Evolutionary conservation across 495 filamentous ascomycete species (phyloP), one percentile per base, ranked within the genome.

Genomic region (Trypethelium eluteriae): DNA sequence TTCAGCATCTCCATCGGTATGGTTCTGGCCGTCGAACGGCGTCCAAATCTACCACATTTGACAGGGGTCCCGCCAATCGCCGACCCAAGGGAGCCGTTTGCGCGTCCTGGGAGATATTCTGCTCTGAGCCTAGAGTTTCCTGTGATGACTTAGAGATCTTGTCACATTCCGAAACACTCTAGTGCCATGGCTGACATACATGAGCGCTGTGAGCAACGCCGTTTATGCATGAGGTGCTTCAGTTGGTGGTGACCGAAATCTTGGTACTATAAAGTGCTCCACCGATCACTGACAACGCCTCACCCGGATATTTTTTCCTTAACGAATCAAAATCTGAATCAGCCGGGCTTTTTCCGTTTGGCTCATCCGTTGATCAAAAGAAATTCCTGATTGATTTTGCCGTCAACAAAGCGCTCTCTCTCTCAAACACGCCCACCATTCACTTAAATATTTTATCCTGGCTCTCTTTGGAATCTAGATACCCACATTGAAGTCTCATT

Each of bases 101-200:
- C 25, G 25, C 25, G 25, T 25, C 25, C 25, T 25, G 25, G 25
- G 25, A 25, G 25, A 25, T 25, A 18, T 18, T 9, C 18, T 59
- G 34, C 3, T 36, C 7, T 59, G 32, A 59, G 53, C 18, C 36
- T 36, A 59, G 11, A 11, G 3, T 34, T 59, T 18, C 53, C 53
- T 59, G 53, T 59, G 53, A 36, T 7, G 14, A 36, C 18, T 36
- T 36, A 35, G 53, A 3, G 18, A 36, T 5, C 14, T 36, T 34
- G 53, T 59, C 18, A 36, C 53, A 59, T 59, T 59, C 53, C 53
- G 53, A 59, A 59, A 59, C 53, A 18, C 5, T 14, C 14, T 36
- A 59, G 32, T 35, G 53, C 18, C 49, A 14, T 14, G 16, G 49
- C 18, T n/a, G 5, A 14, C 49, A 14, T 53, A 11, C n/a, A 5